phyloP scores from a whole-genome alignment of 441 rosid genomes.

The Brassica balearica region DNA sequence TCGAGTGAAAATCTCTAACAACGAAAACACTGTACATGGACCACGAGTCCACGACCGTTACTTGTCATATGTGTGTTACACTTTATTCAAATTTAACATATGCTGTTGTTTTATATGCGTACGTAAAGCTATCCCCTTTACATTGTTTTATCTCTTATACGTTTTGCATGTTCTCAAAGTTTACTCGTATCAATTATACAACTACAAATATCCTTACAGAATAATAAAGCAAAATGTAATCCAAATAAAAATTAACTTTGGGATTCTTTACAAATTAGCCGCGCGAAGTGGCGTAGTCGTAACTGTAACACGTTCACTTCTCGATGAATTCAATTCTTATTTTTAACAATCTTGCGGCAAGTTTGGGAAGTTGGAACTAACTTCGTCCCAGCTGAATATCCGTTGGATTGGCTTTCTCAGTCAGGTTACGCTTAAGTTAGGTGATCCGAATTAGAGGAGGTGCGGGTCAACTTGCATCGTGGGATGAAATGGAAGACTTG shows the following conservation, averaged over 20 bases:
- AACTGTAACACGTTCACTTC: background rate
- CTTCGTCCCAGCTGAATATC: background rate
- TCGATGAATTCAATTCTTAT: background rate
- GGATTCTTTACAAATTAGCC: background rate
- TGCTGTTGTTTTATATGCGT: background rate
- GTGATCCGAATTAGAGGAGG: background rate
- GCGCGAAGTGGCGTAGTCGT: background rate
- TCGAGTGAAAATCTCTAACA: background rate
- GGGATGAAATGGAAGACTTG: background rate
- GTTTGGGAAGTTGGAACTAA: background rate
- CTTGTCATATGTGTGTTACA: background rate
- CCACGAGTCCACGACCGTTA: background rate
- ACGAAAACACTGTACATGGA: background rate
- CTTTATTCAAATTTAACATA: constrained; percentile 12
- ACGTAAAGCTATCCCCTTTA: background rate
- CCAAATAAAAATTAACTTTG: background rate
- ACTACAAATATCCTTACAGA: background rate
- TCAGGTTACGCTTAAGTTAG: background rate
- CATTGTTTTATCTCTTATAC: background rate
- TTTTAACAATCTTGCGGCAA: background rate
- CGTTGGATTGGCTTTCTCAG: background rate
- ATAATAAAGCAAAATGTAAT: background rate
- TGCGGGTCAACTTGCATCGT: background rate
- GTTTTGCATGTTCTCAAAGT: background rate
- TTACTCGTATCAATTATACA: background rate